phyloP scores from a whole-genome alignment of 1,284 basidiomycete species.

The Ganoderma sinense region DNA sequence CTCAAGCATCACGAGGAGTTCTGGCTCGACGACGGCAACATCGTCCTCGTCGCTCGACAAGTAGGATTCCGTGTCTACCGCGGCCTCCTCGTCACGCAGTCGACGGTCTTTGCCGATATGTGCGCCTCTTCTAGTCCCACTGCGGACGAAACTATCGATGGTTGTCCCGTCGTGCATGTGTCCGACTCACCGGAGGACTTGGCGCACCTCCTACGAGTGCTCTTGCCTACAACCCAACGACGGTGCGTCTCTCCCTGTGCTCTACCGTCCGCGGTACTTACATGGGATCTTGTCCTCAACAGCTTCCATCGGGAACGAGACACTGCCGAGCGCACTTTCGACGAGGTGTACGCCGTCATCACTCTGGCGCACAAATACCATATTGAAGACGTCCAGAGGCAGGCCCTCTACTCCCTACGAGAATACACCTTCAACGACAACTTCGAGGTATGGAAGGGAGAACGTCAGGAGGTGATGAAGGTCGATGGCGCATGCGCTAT shows the following conservation, averaged over 20 bases:
- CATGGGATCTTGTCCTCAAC: neutral
- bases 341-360: conserved; percentile 7
- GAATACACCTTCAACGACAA: neutral
- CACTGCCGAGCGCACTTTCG: neutral
- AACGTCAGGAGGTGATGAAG: neutral
- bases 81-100: conserved; percentile 25
- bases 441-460: neutral
- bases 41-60: neutral
- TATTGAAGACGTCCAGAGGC: neutral
- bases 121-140: conserved; percentile 24
- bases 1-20: neutral
- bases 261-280: neutral
- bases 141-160: conserved; percentile 15
- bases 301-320: neutral
- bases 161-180: conserved; percentile 5
- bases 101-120: conserved; percentile 26
- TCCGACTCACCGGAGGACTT: conserved; percentile 4
- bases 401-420: neutral
- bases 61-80: conserved; percentile 26
- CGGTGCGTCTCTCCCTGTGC: neutral
- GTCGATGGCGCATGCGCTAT: neutral
- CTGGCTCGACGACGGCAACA: conserved; percentile 6
- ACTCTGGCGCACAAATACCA: conserved; percentile 19
- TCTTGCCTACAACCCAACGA: neutral
- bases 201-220: neutral